Conservation (phyloP, 202 grass and related monocot species). For the Panicum hallii region DNA sequence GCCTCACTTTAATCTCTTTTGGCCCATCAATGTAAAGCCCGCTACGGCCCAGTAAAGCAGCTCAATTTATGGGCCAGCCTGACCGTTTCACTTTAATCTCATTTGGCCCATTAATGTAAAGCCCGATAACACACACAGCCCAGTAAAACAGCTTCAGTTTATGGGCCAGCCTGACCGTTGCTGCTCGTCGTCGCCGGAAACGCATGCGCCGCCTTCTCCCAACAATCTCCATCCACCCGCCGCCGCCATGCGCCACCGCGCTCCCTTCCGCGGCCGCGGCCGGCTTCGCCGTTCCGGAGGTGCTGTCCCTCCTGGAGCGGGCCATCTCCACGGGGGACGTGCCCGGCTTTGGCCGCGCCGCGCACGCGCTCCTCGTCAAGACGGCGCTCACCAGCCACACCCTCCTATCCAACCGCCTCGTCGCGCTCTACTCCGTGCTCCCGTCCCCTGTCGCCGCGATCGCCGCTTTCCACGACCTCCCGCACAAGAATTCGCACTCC, state of each 20-base stretch:
- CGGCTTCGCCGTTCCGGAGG: neutral
- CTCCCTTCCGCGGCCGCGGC: neutral
- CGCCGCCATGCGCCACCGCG: slow-evolving; percentile 26
- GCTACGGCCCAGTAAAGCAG: too few species aligned
- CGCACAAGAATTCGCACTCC: slow-evolving; percentile 60
- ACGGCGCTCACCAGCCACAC: slow-evolving; percentile 64
- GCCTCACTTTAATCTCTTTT: neutral
- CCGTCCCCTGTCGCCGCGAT: slow-evolving; percentile 20
- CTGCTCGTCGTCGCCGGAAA: neutral
- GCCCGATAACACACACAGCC: neutral
- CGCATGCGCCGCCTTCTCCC: slow-evolving; percentile 35
- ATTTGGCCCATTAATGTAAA: neutral
- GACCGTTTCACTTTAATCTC: neutral
- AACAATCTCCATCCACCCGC: slow-evolving; percentile 15
- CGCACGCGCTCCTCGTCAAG: slow-evolving; percentile 61
- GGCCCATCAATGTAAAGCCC: neutral
- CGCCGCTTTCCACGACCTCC: slow-evolving; percentile 58
- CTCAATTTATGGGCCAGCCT: too few species aligned
- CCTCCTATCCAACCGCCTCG: slow-evolving; percentile 71
- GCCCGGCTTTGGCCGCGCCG: slow-evolving; percentile 43
- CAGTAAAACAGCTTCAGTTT: neutral
- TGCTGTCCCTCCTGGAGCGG: slow-evolving; percentile 53
- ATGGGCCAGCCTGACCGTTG: neutral
- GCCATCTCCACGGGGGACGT: slow-evolving; percentile 49
- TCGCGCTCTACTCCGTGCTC: slow-evolving; percentile 53